Percentiles rank a stretch among this genome's conserved stretches.
Evolutionary conservation across 129 eudicot genomes (phyloP).

Genomic region (Logfia minima): DNA sequence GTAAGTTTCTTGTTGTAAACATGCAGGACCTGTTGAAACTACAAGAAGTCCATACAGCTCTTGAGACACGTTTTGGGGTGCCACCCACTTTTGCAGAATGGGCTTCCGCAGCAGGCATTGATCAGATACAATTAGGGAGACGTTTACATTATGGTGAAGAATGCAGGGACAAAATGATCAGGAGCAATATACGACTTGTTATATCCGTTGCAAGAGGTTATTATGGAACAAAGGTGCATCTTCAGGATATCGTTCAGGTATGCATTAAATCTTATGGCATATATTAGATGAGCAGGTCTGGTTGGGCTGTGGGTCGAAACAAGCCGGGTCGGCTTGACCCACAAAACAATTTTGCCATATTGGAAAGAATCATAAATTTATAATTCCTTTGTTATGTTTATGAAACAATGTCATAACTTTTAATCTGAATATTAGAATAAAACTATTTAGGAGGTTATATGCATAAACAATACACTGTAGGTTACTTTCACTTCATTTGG

Average conservation of each 20-base stretch:
- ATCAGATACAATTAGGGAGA: conserved; percentile 61
- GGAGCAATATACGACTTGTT: conserved; percentile 89
- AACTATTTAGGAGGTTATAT: not conserved
- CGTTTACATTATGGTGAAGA: conserved; percentile 65
- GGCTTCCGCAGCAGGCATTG: conserved; percentile 84
- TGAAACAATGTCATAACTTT: not conserved
- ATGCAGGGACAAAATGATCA: conserved; percentile 91
- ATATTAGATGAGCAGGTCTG: not conserved
- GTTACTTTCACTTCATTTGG: not conserved
- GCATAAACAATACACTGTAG: not conserved
- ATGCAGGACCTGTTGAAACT: conserved; percentile 72
- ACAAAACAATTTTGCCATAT: not conserved
- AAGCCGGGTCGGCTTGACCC: not conserved
- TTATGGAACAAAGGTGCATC: conserved; percentile 78
- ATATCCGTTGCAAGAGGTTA: conserved; percentile 89
- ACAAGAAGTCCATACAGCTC: conserved; percentile 60
- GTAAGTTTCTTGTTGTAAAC: not conserved
- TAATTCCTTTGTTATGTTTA: not conserved
- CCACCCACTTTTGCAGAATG: conserved; percentile 74
- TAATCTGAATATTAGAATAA: too few species aligned
- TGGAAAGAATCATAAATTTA: not conserved
- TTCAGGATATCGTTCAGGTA: conserved; percentile 97
- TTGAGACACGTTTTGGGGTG: conserved; percentile 52
- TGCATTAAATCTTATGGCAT: not conserved
- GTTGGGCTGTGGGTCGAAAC: not conserved